phyloP scores from a whole-genome alignment of 108 stramenopile genomes.

The Licmophora abbreviata region DNA sequence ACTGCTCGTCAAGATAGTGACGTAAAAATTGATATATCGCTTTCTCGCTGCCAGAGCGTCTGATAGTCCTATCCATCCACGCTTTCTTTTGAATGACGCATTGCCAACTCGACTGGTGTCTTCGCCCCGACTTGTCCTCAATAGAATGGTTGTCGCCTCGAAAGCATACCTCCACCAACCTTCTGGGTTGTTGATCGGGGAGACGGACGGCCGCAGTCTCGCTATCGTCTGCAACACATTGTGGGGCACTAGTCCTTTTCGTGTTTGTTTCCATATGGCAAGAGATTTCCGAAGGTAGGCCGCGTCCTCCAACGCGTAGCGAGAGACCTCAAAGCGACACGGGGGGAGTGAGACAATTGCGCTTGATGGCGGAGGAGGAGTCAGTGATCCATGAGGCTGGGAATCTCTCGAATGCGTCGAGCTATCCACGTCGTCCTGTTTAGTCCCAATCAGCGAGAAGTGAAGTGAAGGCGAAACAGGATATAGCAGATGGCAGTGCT shows the following conservation, averaged over 20 bases:
- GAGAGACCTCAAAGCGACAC: conserved; percentile 35
- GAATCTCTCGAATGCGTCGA: background rate
- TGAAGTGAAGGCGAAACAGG: conserved; percentile 63
- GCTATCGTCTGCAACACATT: conserved; percentile 17
- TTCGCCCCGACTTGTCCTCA: conserved; percentile 2
- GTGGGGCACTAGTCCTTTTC: conserved; percentile 6
- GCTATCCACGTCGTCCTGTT: background rate
- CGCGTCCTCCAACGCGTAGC: conserved; percentile 50
- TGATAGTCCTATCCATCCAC: conserved; percentile 48
- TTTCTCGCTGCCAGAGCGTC: conserved; percentile 22
- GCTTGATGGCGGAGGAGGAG: conserved; percentile 16
- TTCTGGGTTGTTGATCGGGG: conserved; percentile 24
- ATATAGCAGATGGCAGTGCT: conserved; percentile 45
- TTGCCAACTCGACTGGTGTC: background rate
- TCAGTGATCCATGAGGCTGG: conserved; percentile 14
- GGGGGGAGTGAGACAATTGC: conserved; percentile 31
- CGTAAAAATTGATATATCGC: conserved; percentile 33
- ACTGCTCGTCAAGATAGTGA: conserved; percentile 8
- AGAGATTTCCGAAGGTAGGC: conserved; percentile 59
- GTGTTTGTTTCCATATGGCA: conserved; percentile 31
- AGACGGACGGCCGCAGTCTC: conserved; percentile 21
- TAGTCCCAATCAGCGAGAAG: conserved; percentile 5
- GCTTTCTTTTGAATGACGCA: conserved; percentile 2
- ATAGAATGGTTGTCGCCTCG: conserved; percentile 32
- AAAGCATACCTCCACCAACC: conserved; percentile 61